phyloP scores from a whole-genome alignment of 768 basidiomycete species.

The Butyriboletus loyo region DNA sequence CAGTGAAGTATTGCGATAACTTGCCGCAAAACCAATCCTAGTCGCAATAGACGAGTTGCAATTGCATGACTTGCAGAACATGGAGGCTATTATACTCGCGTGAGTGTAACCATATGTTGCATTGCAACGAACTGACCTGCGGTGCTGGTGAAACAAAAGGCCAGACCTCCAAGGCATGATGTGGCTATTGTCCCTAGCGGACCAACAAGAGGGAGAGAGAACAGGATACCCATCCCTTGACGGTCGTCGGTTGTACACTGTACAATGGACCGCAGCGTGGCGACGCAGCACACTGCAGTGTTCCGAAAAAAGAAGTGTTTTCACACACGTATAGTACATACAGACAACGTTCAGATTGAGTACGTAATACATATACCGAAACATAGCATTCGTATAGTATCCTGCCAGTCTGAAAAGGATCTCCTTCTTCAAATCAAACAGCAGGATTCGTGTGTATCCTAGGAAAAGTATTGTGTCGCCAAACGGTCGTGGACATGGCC shows the following conservation, averaged over 20 bases:
- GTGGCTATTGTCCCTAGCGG: slow-evolving; percentile 68
- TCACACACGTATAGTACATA: not conserved
- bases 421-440: not conserved
- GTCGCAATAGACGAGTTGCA: slow-evolving; percentile 99
- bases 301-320: slow-evolving; percentile 4
- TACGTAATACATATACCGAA: not conserved
- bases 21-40: slow-evolving; percentile 89
- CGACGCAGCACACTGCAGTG: not conserved
- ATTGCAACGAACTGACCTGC: slow-evolving; percentile 52
- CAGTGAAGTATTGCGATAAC: slow-evolving; percentile 22
- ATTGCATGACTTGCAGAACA: slow-evolving; percentile 98
- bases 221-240: slow-evolving; percentile 62
- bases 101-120: slow-evolving; percentile 6
- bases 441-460: not conserved
- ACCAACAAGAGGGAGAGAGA: slow-evolving; percentile 73
- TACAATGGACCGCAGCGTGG: not conserved
- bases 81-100: slow-evolving; percentile 57
- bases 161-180: slow-evolving; percentile 79
- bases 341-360: too few species aligned
- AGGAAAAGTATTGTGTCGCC: not conserved
- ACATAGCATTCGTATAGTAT: not conserved
- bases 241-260: not conserved
- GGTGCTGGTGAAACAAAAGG: slow-evolving; percentile 84
- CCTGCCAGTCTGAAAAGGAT: not conserved
- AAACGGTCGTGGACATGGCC: not conserved